Conservation (phyloP, 495 filamentous ascomycete genomes). For the Penicillium roqueforti region DNA sequence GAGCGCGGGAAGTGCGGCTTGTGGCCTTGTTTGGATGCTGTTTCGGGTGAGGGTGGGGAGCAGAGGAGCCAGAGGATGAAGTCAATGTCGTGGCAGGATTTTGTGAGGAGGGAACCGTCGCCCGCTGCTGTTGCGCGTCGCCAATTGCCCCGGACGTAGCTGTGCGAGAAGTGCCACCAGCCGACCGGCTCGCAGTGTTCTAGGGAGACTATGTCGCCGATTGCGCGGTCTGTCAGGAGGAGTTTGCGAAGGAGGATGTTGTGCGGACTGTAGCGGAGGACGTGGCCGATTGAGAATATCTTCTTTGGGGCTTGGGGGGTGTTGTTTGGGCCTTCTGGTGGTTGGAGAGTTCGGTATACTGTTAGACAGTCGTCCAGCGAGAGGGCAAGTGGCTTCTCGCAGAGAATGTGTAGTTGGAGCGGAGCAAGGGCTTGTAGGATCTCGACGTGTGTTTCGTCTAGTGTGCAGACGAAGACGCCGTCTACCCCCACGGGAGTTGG, state of each 20-base stretch:
- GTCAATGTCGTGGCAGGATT: constrained; percentile 93
- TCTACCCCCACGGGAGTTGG: constrained; percentile 48
- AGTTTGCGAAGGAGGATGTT: constrained; percentile 80
- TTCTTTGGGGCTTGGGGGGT: constrained; percentile 6
- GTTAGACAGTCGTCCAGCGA: constrained; percentile 68
- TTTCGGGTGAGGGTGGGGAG: constrained; percentile 27
- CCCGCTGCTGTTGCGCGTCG: constrained; percentile 60
- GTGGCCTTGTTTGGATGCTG: constrained; percentile 15
- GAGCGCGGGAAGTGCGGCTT: constrained; percentile 66
- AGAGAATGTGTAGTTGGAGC: constrained; percentile 76
- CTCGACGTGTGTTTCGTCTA: constrained; percentile 82
- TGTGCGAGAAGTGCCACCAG: constrained; percentile 94
- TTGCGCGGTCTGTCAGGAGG: constrained; percentile 58
- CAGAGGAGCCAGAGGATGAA: constrained; percentile 76
- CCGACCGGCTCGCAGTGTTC: constrained; percentile 93
- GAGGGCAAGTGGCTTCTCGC: constrained; percentile 90
- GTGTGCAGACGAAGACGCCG: constrained; percentile 80
- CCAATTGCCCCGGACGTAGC: constrained; percentile 94
- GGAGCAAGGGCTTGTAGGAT: constrained; percentile 67
- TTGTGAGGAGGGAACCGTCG: constrained; percentile 69
- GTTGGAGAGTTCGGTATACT: constrained; percentile 58
- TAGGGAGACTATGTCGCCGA: constrained; percentile 84
- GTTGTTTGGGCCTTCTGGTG: constrained; percentile 9
- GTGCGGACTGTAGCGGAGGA: constrained; percentile 83
- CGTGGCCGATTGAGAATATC: constrained; percentile 75